Conservation (phyloP, 352 stramenopile genomes). For the Saprolegnia diclina region DNA sequence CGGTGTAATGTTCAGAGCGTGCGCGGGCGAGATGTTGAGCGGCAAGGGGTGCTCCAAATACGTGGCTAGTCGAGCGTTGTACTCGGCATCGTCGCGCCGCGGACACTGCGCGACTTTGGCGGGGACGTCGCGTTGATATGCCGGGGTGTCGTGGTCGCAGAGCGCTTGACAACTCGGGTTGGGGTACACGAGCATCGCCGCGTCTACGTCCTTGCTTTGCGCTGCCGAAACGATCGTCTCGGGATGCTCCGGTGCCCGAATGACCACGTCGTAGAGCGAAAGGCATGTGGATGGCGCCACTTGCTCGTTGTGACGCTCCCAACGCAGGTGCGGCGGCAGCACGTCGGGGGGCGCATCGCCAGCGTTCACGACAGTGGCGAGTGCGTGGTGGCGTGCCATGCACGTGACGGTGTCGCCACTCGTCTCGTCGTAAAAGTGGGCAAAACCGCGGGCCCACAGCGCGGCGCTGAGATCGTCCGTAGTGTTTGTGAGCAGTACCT, state of each 20-base stretch:
- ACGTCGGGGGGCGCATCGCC: neutral
- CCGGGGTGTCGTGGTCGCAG: constrained; percentile 1
- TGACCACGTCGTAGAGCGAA: neutral
- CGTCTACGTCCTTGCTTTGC: neutral
- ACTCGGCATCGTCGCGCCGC: neutral
- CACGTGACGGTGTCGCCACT: neutral
- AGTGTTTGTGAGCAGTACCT: neutral
- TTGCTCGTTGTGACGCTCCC: neutral
- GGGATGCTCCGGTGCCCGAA: neutral
- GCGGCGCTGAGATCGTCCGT: neutral
- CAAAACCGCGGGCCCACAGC: neutral
- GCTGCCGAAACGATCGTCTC: neutral
- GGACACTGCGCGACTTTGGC: neutral
- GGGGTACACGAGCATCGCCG: neutral
- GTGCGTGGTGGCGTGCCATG: neutral
- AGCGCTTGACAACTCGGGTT: neutral
- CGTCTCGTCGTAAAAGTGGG: neutral
- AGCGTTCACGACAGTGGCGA: neutral
- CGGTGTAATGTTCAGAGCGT: neutral
- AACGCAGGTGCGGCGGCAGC: neutral
- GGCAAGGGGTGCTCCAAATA: too few species aligned
- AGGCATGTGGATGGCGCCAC: neutral
- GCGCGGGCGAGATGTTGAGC: neutral
- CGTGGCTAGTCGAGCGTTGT: neutral
- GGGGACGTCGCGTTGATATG: neutral